A percentile compares a stretch with the other conserved stretches of the same genome.
Conservation (phyloP, 2,329 filamentous ascomycete species). For the Colletotrichum somersetense region DNA sequence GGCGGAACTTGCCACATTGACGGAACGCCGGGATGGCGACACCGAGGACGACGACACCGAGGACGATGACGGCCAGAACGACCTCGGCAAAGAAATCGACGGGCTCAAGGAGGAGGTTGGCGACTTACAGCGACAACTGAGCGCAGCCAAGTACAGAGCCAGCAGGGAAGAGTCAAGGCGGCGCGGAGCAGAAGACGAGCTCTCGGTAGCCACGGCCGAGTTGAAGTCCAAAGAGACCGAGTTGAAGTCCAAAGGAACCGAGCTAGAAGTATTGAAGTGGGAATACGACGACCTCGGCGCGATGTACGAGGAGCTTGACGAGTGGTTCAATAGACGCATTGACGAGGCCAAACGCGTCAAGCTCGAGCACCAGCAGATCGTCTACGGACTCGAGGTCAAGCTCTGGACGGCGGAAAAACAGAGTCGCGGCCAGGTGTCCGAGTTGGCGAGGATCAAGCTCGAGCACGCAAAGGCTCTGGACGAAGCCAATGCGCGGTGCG, state of each 20-base stretch:
- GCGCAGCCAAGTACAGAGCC: background rate
- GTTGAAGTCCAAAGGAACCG: background rate
- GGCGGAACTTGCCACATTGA: background rate
- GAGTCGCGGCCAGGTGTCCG: background rate
- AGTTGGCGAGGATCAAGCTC: background rate
- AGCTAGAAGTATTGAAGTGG: background rate
- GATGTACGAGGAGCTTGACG: no score
- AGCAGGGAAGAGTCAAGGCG: slow-evolving; percentile 9
- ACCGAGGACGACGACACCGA: no score
- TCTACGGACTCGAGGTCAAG: background rate
- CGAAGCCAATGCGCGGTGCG: background rate
- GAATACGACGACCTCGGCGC: background rate
- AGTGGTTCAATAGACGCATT: no score
- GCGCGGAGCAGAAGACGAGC: background rate
- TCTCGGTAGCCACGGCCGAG: slow-evolving; percentile 4
- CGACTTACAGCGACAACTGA: background rate
- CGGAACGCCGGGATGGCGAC: background rate
- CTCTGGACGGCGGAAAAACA: background rate
- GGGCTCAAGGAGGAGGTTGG: slow-evolving; percentile 9
- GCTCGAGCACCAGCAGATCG: background rate
- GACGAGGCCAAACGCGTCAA: background rate
- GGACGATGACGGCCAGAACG: background rate
- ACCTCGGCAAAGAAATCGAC: background rate
- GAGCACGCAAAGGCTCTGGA: background rate
- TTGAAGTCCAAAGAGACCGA: background rate